These are phyloP conservation scores for Claviceps spartinae DNA, from an alignment of 2,329 filamentous ascomycete genomes.

Conservation along the genomic window DNA sequence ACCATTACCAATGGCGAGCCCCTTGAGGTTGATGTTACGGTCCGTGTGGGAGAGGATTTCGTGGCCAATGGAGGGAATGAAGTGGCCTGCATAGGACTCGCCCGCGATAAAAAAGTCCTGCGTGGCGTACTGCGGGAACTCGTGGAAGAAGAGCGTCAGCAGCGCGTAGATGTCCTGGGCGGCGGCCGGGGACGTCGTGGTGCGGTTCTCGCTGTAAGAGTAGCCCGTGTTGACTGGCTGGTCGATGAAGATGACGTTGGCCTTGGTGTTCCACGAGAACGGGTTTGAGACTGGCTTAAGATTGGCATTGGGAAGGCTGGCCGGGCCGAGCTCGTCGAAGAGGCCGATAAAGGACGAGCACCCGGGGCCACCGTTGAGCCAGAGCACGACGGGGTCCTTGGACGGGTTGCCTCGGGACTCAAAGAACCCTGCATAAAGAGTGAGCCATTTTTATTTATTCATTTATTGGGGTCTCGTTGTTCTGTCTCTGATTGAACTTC, in stretches of 20 bases:
- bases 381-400: conserved; percentile 37
- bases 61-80: conserved; percentile 81
- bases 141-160: conserved; percentile 93
- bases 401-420: conserved; percentile 26
- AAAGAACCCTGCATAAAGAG: conserved; percentile 38
- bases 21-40: conserved; percentile 95
- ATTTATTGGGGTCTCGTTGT: neutral
- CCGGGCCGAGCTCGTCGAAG: conserved; percentile 63
- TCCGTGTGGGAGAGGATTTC: conserved; percentile 90
- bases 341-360: conserved; percentile 26
- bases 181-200: conserved; percentile 85
- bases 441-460: neutral
- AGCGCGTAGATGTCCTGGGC: conserved; percentile 96
- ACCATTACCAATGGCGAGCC: conserved; percentile 87
- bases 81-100: conserved; percentile 90
- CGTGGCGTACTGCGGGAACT: conserved; percentile 86
- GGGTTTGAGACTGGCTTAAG: conserved; percentile 33
- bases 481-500: neutral
- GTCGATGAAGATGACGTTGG: conserved; percentile 59
- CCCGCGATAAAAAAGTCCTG: conserved; percentile 97
- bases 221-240: conserved; percentile 33
- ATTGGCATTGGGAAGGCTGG: conserved; percentile 42
- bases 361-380: conserved; percentile 28
- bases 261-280: conserved; percentile 48
- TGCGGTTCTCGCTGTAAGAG: conserved; percentile 49